phyloP scores from a whole-genome alignment of 371 early-diverging fungal species.

The Capillidium rhysosporum region DNA sequence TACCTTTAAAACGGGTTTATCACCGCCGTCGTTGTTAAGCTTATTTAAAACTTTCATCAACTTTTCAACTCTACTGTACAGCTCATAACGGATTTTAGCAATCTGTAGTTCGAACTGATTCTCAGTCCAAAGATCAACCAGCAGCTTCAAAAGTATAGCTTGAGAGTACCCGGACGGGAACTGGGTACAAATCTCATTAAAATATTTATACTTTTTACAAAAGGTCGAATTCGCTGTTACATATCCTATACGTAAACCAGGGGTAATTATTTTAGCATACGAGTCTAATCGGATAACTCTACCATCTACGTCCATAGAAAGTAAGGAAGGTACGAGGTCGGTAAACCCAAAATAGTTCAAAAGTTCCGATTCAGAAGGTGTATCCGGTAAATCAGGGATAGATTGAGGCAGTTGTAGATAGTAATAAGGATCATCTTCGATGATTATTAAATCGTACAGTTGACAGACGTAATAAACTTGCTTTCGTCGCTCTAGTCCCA shows the following conservation, averaged over 20 bases:
- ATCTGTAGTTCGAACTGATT: conserved; percentile 46
- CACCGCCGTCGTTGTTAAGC: conserved; percentile 25
- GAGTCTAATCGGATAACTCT: conserved; percentile 70
- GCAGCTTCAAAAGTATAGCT: conserved; percentile 26
- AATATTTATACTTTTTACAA: conserved; percentile 41
- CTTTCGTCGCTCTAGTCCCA: conserved; percentile 33
- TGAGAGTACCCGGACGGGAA: conserved; percentile 58
- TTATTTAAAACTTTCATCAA: conserved; percentile 30
- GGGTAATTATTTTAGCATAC: conserved; percentile 54
- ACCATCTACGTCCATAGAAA: conserved; percentile 55
- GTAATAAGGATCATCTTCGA: conserved; percentile 70
- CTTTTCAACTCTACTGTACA: conserved; percentile 34
- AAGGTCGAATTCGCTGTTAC: conserved; percentile 43
- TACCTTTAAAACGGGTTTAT: conserved; percentile 44
- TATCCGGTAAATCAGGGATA: background rate
- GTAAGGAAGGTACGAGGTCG: conserved; percentile 2
- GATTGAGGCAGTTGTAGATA: conserved; percentile 24
- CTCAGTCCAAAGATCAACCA: conserved; percentile 37
- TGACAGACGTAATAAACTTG: conserved; percentile 32
- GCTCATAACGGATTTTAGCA: conserved; percentile 27
- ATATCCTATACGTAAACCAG: conserved; percentile 65
- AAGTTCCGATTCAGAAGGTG: background rate
- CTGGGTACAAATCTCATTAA: conserved; percentile 45
- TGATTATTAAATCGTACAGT: conserved; percentile 34
- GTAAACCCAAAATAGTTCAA: background rate